Conservation (phyloP, 2,329 filamentous ascomycete genomes). For the Aspergillus vadensis region DNA sequence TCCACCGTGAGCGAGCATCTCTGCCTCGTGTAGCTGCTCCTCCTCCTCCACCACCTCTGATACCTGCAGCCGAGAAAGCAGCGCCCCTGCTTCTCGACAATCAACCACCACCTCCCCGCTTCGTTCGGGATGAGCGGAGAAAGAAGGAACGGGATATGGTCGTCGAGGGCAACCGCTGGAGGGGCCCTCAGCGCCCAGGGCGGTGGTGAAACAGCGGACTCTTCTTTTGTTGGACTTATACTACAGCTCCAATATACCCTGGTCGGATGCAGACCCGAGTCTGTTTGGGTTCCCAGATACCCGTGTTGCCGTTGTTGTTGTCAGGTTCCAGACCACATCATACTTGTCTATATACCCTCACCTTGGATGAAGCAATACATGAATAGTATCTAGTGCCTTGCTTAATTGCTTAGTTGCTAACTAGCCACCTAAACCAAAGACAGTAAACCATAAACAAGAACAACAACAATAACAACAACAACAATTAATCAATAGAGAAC, state of each 20-base stretch:
- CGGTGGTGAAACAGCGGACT: slow-evolving; percentile 17
- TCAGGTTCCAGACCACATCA: background rate
- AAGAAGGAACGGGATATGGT: slow-evolving; percentile 32
- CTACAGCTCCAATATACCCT: background rate
- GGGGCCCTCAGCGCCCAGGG: slow-evolving; percentile 10
- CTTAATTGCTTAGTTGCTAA: no score
- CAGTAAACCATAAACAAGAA: no score
- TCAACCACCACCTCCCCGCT: slow-evolving; percentile 22
- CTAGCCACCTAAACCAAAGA: no score
- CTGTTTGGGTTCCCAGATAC: background rate
- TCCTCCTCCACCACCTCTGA: background rate
- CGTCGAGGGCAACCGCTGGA: slow-evolving; percentile 22
- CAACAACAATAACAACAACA: no score
- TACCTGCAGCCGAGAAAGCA: slow-evolving; percentile 15
- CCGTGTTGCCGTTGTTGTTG: background rate
- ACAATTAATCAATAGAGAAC: no score
- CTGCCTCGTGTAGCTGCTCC: slow-evolving; percentile 19
- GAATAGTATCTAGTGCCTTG: no score
- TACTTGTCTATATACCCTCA: no score
- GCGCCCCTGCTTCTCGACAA: slow-evolving; percentile 21
- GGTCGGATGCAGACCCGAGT: background rate
- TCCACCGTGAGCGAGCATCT: slow-evolving; percentile 51
- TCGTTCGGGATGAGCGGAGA: slow-evolving; percentile 23
- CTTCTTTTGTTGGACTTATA: background rate
- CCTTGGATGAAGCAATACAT: no score